Evolutionary conservation across 208 protist genomes (phyloP), one percentile per base, ranked within the genome.

Genomic region (Trypanosoma congolense): DNA sequence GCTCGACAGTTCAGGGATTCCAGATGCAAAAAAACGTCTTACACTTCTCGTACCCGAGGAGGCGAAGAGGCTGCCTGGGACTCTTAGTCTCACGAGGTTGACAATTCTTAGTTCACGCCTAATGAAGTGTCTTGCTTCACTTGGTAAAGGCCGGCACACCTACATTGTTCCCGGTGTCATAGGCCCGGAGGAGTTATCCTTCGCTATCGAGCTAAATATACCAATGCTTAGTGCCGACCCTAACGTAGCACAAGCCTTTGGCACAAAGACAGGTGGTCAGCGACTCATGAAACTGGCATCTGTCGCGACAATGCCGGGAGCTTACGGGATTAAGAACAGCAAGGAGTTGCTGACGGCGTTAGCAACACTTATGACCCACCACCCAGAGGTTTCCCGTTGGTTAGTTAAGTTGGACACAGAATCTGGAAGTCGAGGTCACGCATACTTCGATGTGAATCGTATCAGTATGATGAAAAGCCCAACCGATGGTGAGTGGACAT

Each of bases 381-480:
- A 92, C 61, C 80, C 77, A 12, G 70, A 86, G 4, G 58, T 88
- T 21, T 51, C 67, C 8, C 80, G 88, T 0, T 96, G 92, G 89
- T 46, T 96, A 1, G 69, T 96, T 18, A 96, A 96, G 64, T 56
- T 95, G 14, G 88, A 96, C 19, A 93, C 83, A n/a, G 90, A 96
- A 59, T 79, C 73, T 24, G 69, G 72, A 24, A 90, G 90, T 40
- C 73, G 85, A 14, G 90, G 90, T 16, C 83, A 93, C 60, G 90
- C 87, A 3, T 93, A 89, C 57, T 81, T 96, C 50, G 90, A 96
- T 56, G 75, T 80, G 21, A 83, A 74, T 26, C 81, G 90, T 19
- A 77, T 96, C 43, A 62, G 61, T 5, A 64, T 79, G 2, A 52
- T 95, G 2, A 73, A 71, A 48, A 56, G 49, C 6, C 48, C 30